Conservation (phyloP, 371 early-diverging fungal species). For the Amoeboaphelidium protococcarum region DNA sequence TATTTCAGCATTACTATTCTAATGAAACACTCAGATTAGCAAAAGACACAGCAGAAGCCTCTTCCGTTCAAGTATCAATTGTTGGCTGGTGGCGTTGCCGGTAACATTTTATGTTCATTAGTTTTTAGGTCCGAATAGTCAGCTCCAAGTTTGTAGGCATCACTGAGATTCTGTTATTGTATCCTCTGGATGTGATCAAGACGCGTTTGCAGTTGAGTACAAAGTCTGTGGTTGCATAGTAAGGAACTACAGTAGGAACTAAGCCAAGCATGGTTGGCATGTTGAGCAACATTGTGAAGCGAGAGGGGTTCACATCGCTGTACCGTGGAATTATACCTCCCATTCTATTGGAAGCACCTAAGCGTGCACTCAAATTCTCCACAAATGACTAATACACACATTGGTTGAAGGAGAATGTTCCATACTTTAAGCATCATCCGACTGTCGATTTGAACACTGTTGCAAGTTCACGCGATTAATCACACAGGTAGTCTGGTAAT, state of each 20-base stretch:
- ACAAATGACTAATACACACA: conserved; percentile 65
- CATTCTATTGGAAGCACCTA: conserved; percentile 90
- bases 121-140: too few species aligned
- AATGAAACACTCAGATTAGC: too few species aligned
- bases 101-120: too few species aligned
- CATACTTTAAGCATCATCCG: conserved; percentile 18
- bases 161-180: conserved; percentile 81
- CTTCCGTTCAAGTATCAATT: conserved; percentile 73
- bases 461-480: too few species aligned
- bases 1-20: too few species aligned
- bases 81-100: conserved; percentile 75
- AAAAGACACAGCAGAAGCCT: too few species aligned
- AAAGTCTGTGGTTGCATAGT: too few species aligned
- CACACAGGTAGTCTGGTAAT: too few species aligned
- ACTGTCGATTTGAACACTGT: too few species aligned
- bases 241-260: not conserved
- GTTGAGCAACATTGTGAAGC: not conserved
- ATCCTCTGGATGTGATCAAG: conserved; percentile 42
- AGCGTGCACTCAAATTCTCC: conserved; percentile 87
- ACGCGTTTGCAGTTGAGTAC: conserved; percentile 6
- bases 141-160: too few species aligned
- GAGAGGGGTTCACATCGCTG: conserved; percentile 28
- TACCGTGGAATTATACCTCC: conserved; percentile 90
- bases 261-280: not conserved
- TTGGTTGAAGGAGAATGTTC: conserved; percentile 35